Conservation (phyloP, 164 flowering plant species). For the Akebia trifoliata region DNA sequence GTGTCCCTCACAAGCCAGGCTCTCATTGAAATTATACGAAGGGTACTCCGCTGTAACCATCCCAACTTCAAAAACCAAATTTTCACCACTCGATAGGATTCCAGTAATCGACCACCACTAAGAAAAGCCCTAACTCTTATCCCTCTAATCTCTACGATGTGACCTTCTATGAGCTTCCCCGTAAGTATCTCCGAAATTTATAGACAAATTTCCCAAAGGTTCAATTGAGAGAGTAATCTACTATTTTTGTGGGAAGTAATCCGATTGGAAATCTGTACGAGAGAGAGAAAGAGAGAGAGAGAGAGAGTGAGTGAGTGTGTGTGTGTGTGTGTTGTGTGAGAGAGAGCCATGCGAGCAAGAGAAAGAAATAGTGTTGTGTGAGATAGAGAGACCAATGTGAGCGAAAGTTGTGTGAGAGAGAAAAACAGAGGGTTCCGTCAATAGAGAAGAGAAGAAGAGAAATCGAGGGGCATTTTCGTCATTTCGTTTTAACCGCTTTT, state of each 20-base stretch:
- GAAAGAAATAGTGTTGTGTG: too few species aligned
- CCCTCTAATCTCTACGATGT: constrained; percentile 65
- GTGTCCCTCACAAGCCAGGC: constrained; percentile 63
- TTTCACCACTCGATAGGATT: constrained; percentile 53
- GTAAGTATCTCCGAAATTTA: constrained; percentile 41
- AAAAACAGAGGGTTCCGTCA: too few species aligned
- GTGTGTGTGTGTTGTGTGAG: too few species aligned
- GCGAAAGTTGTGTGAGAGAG: too few species aligned
- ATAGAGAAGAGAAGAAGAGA: too few species aligned
- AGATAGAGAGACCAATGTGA: too few species aligned
- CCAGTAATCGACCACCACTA: constrained; percentile 94
- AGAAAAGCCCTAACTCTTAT: constrained; percentile 75
- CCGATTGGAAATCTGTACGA: constrained; percentile 82
- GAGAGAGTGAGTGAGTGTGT: too few species aligned
- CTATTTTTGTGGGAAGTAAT: constrained; percentile 54
- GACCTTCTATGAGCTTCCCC: constrained; percentile 57
- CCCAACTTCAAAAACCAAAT: constrained; percentile 87
- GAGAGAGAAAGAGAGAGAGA: too few species aligned
- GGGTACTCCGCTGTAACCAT: constrained; percentile 73
- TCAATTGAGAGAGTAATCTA: constrained; percentile 42
- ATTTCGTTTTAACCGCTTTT: too few species aligned
- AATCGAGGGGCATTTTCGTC: too few species aligned
- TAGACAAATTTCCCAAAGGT: constrained; percentile 69
- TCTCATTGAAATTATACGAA: too few species aligned
- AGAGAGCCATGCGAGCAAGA: too few species aligned